Percentiles rank a stretch among this genome's conserved stretches.
These are phyloP conservation scores for Cercospora sp. DNA, from an alignment of 2,329 filamentous ascomycete species.

Conservation along the genomic window DNA sequence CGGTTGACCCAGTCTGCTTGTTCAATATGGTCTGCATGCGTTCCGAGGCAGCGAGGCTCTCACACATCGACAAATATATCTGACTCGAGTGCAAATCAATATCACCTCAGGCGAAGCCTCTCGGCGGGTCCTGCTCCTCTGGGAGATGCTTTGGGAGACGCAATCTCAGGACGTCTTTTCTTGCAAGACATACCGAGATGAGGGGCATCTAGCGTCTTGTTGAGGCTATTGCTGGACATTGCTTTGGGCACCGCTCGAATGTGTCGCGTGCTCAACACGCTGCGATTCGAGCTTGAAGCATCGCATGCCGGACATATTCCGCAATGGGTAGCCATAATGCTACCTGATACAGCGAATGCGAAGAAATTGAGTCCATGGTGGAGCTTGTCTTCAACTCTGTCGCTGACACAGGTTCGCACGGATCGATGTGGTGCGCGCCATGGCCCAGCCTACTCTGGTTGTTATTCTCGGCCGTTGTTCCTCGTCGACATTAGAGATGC, in stretches of 20 bases:
- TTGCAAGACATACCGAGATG: neutral
- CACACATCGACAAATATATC: neutral
- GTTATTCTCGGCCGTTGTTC: neutral
- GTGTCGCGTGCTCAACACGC: neutral
- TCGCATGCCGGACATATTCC: conserved; percentile 1
- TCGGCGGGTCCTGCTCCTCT: neutral
- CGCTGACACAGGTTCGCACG: neutral
- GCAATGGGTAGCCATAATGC: neutral
- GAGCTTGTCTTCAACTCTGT: neutral
- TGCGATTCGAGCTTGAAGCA: neutral
- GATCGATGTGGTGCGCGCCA: neutral
- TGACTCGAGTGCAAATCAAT: neutral
- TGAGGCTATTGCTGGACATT: neutral
- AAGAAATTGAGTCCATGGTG: neutral
- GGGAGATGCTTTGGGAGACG: neutral
- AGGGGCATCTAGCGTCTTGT: neutral
- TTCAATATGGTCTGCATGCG: neutral
- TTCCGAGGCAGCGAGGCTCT: neutral
- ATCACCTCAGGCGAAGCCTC: neutral
- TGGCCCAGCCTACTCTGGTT: neutral
- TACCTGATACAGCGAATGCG: neutral
- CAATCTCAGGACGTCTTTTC: neutral
- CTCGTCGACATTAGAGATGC: neutral
- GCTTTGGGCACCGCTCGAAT: neutral
- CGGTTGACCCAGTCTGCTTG: neutral